A percentile compares a stretch with the other conserved stretches of the same genome.
Evolutionary conservation across 352 stramenopile genomes (phyloP).

Genomic region (Phytophthora uliginosa): DNA sequence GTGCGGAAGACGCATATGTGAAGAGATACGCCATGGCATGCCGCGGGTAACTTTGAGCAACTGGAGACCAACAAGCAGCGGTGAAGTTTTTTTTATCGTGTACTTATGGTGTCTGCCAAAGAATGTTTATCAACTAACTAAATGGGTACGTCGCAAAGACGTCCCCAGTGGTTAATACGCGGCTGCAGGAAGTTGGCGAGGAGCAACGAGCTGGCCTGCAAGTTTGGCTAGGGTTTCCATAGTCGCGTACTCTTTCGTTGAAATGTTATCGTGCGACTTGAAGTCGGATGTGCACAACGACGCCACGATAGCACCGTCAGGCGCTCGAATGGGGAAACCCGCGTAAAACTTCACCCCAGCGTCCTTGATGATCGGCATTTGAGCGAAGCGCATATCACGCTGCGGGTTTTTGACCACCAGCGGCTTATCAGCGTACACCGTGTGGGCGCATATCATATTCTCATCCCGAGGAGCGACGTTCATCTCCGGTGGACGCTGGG

Average conservation of each 20-base stretch:
- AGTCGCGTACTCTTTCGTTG: slow-evolving; percentile 72
- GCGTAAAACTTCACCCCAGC: slow-evolving; percentile 69
- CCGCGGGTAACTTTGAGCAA: background rate
- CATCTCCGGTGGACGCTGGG: slow-evolving; percentile 28
- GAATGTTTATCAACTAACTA: background rate
- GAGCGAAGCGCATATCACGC: slow-evolving; percentile 64
- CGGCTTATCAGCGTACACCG: slow-evolving; percentile 62
- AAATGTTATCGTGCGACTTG: slow-evolving; percentile 57
- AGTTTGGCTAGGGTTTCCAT: slow-evolving; percentile 69
- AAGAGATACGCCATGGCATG: background rate
- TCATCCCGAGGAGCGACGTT: slow-evolving; percentile 47
- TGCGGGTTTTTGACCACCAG: slow-evolving; percentile 69
- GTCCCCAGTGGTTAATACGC: slow-evolving; percentile 26
- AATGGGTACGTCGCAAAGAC: background rate
- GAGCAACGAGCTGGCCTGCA: slow-evolving; percentile 44
- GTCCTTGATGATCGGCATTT: slow-evolving; percentile 55
- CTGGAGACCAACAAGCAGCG: background rate
- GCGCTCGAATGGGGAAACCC: slow-evolving; percentile 61
- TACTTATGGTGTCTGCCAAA: background rate
- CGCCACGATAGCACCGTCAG: slow-evolving; percentile 58
- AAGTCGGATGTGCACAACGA: slow-evolving; percentile 61
- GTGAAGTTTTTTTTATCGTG: background rate
- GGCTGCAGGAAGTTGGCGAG: slow-evolving; percentile 26
- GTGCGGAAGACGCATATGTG: background rate
- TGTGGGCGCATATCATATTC: slow-evolving; percentile 67